Evolutionary conservation across 2,329 filamentous ascomycete genomes (phyloP).

Genomic region (Aspergillus neoniger): DNA sequence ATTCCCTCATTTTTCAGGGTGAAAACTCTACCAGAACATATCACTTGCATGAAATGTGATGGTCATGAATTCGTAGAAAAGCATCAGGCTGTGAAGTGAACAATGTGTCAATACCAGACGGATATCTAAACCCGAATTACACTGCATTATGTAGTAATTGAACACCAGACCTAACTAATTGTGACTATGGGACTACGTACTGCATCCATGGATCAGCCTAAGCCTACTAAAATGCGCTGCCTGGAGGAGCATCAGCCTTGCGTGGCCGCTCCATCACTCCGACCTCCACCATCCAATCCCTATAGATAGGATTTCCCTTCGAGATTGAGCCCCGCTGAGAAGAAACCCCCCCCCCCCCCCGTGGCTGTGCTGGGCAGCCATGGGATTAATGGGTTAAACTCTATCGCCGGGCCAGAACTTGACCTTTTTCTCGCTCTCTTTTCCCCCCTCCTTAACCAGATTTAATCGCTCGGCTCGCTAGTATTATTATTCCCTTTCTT

Average conservation of each 20-base stretch:
- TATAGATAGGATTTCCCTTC: background rate
- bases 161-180: no score
- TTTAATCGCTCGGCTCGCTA: background rate
- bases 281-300: background rate
- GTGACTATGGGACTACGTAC: no score
- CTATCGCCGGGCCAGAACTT: conserved; percentile 3
- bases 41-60: no score
- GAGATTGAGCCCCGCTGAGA: no score
- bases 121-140: no score
- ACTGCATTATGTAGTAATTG: no score
- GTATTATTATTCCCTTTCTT: background rate
- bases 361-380: conserved; percentile 15
- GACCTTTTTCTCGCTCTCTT: conserved; percentile 1
- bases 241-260: background rate
- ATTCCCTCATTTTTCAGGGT: no score
- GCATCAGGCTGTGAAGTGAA: no score
- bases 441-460: background rate
- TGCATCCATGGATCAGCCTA: background rate
- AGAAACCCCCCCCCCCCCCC: background rate
- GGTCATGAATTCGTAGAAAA: no score
- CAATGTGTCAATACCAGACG: no score
- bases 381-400: conserved; percentile 3
- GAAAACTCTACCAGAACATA: no score
- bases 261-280: background rate
- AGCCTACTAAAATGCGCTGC: no score